These are phyloP conservation scores for Kuraishia floccosa DNA, from an alignment of 805 yeast genomes.

Conservation along the genomic window DNA sequence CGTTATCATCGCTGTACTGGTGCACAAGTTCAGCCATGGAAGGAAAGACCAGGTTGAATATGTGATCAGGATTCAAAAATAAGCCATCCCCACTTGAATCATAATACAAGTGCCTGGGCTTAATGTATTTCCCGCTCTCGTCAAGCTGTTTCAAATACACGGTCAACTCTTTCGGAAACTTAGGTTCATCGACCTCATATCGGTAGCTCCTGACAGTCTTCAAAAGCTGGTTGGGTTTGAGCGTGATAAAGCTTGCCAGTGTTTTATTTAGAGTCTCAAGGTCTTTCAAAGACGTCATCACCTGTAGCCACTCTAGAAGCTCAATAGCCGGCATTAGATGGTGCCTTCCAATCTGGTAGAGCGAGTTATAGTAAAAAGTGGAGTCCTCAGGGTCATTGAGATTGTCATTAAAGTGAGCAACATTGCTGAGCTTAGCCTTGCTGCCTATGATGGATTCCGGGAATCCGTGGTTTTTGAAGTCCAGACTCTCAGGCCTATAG, in stretches of 20 bases:
- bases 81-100: conserved; percentile 15
- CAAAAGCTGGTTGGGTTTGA: conserved; percentile 62
- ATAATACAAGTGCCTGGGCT: conserved; percentile 9
- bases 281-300: conserved; percentile 59
- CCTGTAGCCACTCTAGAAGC: conserved; percentile 83
- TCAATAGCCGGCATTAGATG: conserved; percentile 70
- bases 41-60: conserved; percentile 57
- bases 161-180: conserved; percentile 42
- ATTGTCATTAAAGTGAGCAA: conserved; percentile 17
- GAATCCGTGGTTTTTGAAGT: conserved; percentile 13
- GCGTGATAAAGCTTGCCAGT: conserved; percentile 34
- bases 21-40: conserved; percentile 61
- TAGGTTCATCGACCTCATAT: conserved; percentile 73
- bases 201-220: conserved; percentile 67
- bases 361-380: conserved; percentile 50
- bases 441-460: conserved; percentile 19
- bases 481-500: conserved; percentile 14
- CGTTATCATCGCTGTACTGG: conserved; percentile 67
- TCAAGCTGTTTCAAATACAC: conserved; percentile 26
- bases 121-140: conserved; percentile 5
- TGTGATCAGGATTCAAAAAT: conserved; percentile 39
- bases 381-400: conserved; percentile 33
- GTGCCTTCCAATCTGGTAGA: conserved; percentile 51
- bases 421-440: conserved; percentile 13
- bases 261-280: conserved; percentile 52